phyloP scores from a whole-genome alignment of 192 early-diverging fungal species.

The Linderina pennispora region DNA sequence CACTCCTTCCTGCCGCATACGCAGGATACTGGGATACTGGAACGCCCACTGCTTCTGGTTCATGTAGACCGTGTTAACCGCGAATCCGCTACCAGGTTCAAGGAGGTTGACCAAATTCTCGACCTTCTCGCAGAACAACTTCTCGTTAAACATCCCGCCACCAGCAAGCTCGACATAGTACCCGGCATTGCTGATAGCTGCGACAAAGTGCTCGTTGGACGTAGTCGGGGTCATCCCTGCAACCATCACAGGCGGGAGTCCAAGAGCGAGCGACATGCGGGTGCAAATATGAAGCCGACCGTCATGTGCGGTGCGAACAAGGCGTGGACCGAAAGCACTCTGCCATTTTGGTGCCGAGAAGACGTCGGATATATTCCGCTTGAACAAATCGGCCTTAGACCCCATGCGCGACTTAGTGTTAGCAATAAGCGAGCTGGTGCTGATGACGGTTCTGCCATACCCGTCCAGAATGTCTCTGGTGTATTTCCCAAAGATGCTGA shows the following conservation, averaged over 20 bases:
- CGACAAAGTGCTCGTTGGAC: constrained; percentile 65
- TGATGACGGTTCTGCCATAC: constrained; percentile 55
- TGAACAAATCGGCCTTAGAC: constrained; percentile 68
- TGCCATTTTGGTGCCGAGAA: constrained; percentile 65
- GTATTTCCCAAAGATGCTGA: constrained; percentile 72
- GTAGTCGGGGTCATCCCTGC: constrained; percentile 89
- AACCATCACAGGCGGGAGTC: constrained; percentile 82
- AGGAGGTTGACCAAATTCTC: constrained; percentile 74
- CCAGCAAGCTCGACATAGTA: constrained; percentile 84
- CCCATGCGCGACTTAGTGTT: constrained; percentile 18
- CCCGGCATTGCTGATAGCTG: constrained; percentile 77
- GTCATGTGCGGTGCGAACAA: constrained; percentile 51
- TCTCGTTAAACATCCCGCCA: constrained; percentile 79
- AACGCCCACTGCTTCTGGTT: constrained; percentile 63
- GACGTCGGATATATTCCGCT: constrained; percentile 58
- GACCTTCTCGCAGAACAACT: constrained; percentile 60
- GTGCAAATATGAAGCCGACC: constrained; percentile 66
- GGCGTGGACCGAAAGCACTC: constrained; percentile 67
- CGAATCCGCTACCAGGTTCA: constrained; percentile 73
- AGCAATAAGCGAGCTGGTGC: constrained; percentile 4
- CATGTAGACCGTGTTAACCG: constrained; percentile 76
- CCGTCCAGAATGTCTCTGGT: constrained; percentile 84
- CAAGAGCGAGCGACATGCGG: constrained; percentile 68
- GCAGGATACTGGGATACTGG: constrained; percentile 71
- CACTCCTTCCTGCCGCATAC: constrained; percentile 76